Evolutionary conservation across 768 basidiomycete genomes (phyloP).

Genomic region (Pleurotus citrinopileatus): DNA sequence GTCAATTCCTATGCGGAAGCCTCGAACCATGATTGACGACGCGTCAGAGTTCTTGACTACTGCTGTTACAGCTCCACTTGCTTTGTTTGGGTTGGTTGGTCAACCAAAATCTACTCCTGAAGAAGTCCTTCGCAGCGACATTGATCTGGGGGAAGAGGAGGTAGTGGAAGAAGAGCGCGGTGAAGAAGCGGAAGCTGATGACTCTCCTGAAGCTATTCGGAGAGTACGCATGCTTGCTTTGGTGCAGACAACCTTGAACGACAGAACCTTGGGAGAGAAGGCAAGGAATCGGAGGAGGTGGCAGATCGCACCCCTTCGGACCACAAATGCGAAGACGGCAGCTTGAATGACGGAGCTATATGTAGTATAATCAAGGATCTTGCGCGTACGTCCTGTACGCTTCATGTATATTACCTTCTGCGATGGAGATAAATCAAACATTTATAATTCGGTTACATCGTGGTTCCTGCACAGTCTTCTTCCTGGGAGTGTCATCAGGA

Average conservation of each 20-base stretch:
- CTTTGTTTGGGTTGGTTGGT: constrained; percentile 41
- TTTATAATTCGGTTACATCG: background rate
- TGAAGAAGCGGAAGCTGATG: constrained; percentile 78
- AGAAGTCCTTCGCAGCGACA: constrained; percentile 61
- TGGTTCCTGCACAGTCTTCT: background rate
- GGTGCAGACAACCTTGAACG: constrained; percentile 32
- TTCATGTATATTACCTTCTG: background rate
- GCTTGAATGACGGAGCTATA: background rate
- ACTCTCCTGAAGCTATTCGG: constrained; percentile 57
- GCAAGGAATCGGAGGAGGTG: constrained; percentile 35
- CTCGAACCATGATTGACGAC: constrained; percentile 67
- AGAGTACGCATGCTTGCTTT: constrained; percentile 54
- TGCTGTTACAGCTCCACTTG: constrained; percentile 57
- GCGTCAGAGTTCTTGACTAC: constrained; percentile 65
- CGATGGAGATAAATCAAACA: background rate
- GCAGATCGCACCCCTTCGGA: constrained; percentile 35
- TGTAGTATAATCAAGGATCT: too few species aligned
- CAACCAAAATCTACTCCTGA: constrained; percentile 54
- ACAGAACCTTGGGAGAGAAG: constrained; percentile 26
- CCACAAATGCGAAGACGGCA: constrained; percentile 32
- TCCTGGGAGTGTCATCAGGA: constrained; percentile 3
- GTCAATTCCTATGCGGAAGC: constrained; percentile 65
- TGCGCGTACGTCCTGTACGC: too few species aligned
- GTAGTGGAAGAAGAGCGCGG: constrained; percentile 75
- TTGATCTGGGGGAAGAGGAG: constrained; percentile 77